Percentiles rank a stretch among this genome's conserved stretches.
phyloP scores from a whole-genome alignment of 371 early-diverging fungal genomes.

The Capillidium rhysosporum region DNA sequence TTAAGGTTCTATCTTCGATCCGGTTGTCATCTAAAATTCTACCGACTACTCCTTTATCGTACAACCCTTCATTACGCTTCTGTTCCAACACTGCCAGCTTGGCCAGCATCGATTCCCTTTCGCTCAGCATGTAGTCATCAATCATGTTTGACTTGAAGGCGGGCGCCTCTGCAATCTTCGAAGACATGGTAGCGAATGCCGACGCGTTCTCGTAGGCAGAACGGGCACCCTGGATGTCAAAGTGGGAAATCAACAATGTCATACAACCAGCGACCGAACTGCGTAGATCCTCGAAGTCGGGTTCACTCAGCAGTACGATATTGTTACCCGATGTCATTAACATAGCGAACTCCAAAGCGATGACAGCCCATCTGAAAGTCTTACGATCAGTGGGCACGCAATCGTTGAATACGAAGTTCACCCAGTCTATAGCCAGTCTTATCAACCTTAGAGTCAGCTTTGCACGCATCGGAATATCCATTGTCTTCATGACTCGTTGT shows the following conservation, averaged over 20 bases:
- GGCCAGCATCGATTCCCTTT: constrained; percentile 32
- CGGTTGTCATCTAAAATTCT: constrained; percentile 56
- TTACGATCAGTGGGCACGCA: constrained; percentile 55
- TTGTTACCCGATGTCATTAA: constrained; percentile 51
- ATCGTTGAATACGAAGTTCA: constrained; percentile 40
- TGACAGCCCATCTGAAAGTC: constrained; percentile 76
- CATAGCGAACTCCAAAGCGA: constrained; percentile 69
- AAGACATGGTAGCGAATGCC: constrained; percentile 9
- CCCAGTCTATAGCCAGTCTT: constrained; percentile 65
- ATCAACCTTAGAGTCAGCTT: constrained; percentile 36
- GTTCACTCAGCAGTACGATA: constrained; percentile 38
- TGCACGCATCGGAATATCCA: constrained; percentile 28
- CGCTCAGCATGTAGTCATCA: constrained; percentile 15
- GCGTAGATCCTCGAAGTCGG: constrained; percentile 47
- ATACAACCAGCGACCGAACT: constrained; percentile 56
- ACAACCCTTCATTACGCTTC: constrained; percentile 22
- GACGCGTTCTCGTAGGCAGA: constrained; percentile 13
- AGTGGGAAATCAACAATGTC: constrained; percentile 57
- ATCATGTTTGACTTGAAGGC: too few relatives aligned
- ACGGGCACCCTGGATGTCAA: constrained; percentile 49
- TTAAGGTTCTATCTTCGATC: constrained; percentile 56
- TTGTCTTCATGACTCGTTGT: constrained; percentile 35
- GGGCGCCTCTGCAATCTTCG: constrained; percentile 15
- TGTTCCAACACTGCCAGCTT: constrained; percentile 26
- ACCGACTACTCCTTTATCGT: constrained; percentile 39